Conservation (phyloP, 805 yeast species). For the Metschnikowia anglica region DNA sequence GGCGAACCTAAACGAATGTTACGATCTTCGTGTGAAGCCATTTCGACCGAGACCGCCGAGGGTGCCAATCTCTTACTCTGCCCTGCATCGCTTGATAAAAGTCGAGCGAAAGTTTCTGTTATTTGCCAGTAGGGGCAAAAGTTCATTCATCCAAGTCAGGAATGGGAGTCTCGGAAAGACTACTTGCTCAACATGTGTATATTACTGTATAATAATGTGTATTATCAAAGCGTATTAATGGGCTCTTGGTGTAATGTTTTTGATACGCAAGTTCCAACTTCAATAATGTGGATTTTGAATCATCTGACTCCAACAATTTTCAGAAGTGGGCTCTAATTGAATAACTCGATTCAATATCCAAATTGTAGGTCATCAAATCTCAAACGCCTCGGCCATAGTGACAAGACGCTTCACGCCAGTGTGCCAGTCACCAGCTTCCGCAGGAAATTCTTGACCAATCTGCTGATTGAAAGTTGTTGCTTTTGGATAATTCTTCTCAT, state of each 20-base stretch:
- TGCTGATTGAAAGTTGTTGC: conserved; percentile 59
- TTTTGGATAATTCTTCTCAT: conserved; percentile 50
- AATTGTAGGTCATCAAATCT: conserved; percentile 3
- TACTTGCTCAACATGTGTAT: conserved; percentile 3
- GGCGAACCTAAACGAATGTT: background rate
- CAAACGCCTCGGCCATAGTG: conserved; percentile 56
- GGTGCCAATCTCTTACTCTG: background rate
- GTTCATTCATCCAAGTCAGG: background rate
- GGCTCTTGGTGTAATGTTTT: background rate
- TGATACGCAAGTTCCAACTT: background rate
- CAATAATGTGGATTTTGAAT: background rate
- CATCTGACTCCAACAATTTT: too few species aligned
- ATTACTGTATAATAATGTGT: conserved; percentile 12
- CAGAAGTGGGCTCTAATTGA: too few species aligned
- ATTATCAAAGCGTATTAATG: background rate
- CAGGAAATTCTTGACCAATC: conserved; percentile 61
- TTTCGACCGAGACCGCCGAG: background rate
- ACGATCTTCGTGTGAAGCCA: background rate
- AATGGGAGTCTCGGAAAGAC: too few species aligned
- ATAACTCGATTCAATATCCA: too few species aligned
- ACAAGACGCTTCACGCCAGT: conserved; percentile 87
- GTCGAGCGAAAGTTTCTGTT: too few species aligned
- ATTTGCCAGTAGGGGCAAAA: too few species aligned
- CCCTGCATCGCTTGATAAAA: too few species aligned
- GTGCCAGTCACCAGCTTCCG: conserved; percentile 89